Base-by-base conservation (phyloP, 805 yeast genomes). In the Schwanniomyces yamadae region DNA sequence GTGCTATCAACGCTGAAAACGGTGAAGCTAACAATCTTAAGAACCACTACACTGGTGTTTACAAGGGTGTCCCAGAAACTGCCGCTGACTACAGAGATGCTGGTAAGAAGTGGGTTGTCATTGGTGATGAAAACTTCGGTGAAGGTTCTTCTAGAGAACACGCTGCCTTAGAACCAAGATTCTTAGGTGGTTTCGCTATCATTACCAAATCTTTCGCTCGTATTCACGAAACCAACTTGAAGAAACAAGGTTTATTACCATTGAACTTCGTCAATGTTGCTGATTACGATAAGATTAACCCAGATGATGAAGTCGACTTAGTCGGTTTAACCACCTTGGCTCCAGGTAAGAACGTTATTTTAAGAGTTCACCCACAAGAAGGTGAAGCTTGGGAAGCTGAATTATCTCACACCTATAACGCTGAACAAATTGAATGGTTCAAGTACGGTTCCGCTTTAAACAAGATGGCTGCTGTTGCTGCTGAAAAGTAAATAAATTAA, bases 81-180 rank as follows among this genome's bases (percentile, higher is more conserved):
- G 97, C 95, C 58, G 82, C 79, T 65, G 85, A 80, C 66, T 91
- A 91, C 90, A 86, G 96, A 75, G 95, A 87, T 63, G 73, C 82
- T 51, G 96, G 95, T 55, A 74, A 83, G 61, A 82, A 76, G 60
- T 91, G 98, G 98, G 96, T 90, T 71, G 98, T 91, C 50, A 78
- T 91, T 61, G 99, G 97, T 71, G 98, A 88, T 62, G 97, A 91
- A 74, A 91, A 91, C 78, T 87, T 90, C 60, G 99, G 99, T 78
- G 99, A 91, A 78, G 99, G 99, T 76, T 90, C 97, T 46, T 91
- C 98, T 56, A 88, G 99, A 80, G 99, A 91, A 76, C 99, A 91
- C 69, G 99, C 98, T 63, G 99, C 99, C 55, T 80, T 91, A 66
- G 96, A 90, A 80, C 99, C 99, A 77, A 86, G 99, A 78, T 93